Conservation (phyloP, 805 yeast species). For the Candida tallmaniae region DNA sequence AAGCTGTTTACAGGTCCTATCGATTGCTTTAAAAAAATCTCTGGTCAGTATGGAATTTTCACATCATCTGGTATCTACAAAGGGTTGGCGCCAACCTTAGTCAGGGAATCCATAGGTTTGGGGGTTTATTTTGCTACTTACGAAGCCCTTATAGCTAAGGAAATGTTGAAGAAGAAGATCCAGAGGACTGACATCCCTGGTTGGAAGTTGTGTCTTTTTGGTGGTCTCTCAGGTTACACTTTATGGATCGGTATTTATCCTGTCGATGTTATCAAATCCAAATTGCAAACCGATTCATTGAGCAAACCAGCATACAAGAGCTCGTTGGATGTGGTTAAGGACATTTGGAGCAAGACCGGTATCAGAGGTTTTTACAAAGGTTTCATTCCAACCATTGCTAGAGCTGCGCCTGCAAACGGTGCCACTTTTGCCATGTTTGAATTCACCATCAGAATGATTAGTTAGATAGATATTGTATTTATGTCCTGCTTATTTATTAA, state of each 20-base stretch:
- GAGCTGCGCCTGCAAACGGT: constrained; percentile 99
- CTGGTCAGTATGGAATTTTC: constrained; percentile 43
- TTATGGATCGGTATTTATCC: constrained; percentile 88
- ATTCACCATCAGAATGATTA: constrained; percentile 67
- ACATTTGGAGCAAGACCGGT: constrained; percentile 57
- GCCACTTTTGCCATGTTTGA: constrained; percentile 95
- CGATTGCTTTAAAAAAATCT: constrained; percentile 61
- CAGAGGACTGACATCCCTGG: constrained; percentile 76
- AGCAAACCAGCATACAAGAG: constrained; percentile 55
- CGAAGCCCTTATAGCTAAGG: constrained; percentile 77
- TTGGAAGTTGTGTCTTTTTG: constrained; percentile 80
- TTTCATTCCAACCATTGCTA: constrained; percentile 82
- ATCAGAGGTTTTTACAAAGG: constrained; percentile 82
- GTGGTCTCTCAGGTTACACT: constrained; percentile 87
- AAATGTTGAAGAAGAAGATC: constrained; percentile 43
- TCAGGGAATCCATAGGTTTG: constrained; percentile 83
- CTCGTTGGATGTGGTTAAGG: constrained; percentile 54
- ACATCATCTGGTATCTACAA: constrained; percentile 54
- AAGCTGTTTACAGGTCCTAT: constrained; percentile 65
- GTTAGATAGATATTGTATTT: constrained; percentile 3
- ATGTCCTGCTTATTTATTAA: no score
- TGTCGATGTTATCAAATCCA: constrained; percentile 85
- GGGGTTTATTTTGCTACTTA: constrained; percentile 87
- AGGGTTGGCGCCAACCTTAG: constrained; percentile 78
- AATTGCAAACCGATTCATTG: constrained; percentile 66